Evolutionary conservation across 1,139 yeast species (phyloP), one percentile per base, ranked within the genome.

Genomic region (Scheffersomyces lignicola): DNA sequence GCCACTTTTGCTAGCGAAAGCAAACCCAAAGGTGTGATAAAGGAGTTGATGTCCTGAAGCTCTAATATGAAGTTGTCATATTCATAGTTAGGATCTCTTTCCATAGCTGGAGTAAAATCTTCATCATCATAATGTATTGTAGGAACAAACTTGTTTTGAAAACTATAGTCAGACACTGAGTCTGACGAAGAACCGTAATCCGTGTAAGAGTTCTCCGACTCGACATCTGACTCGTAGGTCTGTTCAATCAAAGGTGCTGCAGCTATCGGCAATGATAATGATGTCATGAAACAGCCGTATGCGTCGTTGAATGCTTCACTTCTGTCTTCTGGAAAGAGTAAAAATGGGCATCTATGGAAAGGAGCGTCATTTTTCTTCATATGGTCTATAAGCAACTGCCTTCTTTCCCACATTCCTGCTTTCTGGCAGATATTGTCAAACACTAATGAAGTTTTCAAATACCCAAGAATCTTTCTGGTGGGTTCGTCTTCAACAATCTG

Each of bases 351-450:
- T 35, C 98, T 62, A 47, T 86, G 94, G 45, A 78, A 88, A 0
- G 96, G 90, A 0, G 87, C 85, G 62, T 92, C 98, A 49, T 86
- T 85, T 9, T 66, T 48, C 16, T 76, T 63, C 2, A 89, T 63
- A 54, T 86, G 95, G 5, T 67, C 66, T 38, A 82, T 82, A 54
- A 89, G 96, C 13, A 60, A 52, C 8, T 54, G 54, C 38, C 78
- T 60, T 31, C 73, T 74, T 7, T 66, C 66, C 1, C 56, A 54
- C 51, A 72, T 75, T 33, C 79, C 65, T 6, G 69, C 60, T 40
- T 77, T 76, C 41, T 78, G 81, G 18, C 73, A 65, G 44, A 88
- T 83, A 43, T 79, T 73, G 4, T 88, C 77, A 12, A 82, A 47
- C 7, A 65, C 63, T 1, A 90, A 28, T 0, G 90, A 70, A 0